phyloP scores from a whole-genome alignment of 495 filamentous ascomycete genomes.

The Jackrogersella multiformis region DNA sequence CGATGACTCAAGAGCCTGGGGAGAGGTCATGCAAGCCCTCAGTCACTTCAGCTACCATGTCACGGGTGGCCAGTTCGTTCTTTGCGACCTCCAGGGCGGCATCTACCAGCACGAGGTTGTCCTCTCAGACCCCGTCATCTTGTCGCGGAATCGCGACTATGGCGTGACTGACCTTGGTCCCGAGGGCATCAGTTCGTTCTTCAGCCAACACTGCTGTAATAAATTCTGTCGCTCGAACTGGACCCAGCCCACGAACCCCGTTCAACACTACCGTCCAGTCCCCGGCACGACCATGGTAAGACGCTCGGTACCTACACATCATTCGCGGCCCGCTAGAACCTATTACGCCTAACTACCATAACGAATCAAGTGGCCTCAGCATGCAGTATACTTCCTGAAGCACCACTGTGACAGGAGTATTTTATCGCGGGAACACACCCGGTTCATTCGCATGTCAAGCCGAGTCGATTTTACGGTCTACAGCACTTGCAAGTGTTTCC shows the following conservation, averaged over 20 bases:
- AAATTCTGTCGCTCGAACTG: conserved; percentile 28
- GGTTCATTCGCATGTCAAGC: too few relatives aligned
- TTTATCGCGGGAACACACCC: too few relatives aligned
- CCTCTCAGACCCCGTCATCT: conserved; percentile 50
- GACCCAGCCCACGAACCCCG: conserved; percentile 11
- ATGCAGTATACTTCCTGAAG: too few relatives aligned
- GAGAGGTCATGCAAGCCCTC: conserved; percentile 51
- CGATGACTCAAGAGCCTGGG: conserved; percentile 34
- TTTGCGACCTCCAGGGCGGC: conserved; percentile 55
- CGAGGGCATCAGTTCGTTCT: conserved; percentile 50
- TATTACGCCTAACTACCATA: not conserved
- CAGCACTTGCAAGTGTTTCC: too few relatives aligned
- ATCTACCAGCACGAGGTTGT: conserved; percentile 44
- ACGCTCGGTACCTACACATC: conserved; percentile 14
- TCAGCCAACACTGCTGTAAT: conserved; percentile 45
- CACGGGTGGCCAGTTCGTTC: conserved; percentile 47
- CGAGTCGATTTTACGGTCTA: too few relatives aligned
- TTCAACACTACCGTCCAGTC: conserved; percentile 11
- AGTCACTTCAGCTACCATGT: conserved; percentile 56
- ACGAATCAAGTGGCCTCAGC: too few relatives aligned
- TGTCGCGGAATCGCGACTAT: conserved; percentile 44
- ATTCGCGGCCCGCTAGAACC: conserved; percentile 12
- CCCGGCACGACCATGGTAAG: conserved; percentile 18
- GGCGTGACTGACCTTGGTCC: conserved; percentile 51
- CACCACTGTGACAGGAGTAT: too few relatives aligned